Percentiles rank a stretch among this genome's conserved stretches.
Conservation (phyloP, 2,329 filamentous ascomycete species). For the Fusarium albidum region DNA sequence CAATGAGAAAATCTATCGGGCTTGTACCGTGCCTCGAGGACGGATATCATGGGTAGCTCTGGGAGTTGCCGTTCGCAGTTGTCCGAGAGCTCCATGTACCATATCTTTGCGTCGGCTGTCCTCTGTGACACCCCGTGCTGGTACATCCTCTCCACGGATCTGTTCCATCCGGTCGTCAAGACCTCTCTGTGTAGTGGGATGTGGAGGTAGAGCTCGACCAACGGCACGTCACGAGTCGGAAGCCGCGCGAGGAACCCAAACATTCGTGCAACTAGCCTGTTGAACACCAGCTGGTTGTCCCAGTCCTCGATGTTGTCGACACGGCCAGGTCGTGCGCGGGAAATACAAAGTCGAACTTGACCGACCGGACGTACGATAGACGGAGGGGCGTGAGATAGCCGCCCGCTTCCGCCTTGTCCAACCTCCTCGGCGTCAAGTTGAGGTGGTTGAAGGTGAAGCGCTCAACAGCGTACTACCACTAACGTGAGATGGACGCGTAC, state of each 20-base stretch:
- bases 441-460: neutral
- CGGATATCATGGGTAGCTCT: too few relatives aligned
- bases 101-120: too few relatives aligned
- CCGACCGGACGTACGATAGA: conserved; percentile 1
- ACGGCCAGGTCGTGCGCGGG: neutral
- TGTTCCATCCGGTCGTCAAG: too few relatives aligned
- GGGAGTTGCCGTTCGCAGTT: too few relatives aligned
- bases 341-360: neutral
- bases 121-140: too few relatives aligned
- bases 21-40: too few relatives aligned
- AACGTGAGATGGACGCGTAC: neutral
- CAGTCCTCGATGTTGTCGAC: conserved; percentile 1
- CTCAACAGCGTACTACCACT: conserved; percentile 13
- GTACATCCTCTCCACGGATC: too few relatives aligned
- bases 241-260: neutral
- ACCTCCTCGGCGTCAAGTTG: neutral
- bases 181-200: too few relatives aligned
- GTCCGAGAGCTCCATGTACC: too few relatives aligned
- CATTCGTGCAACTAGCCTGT: neutral
- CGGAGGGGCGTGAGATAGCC: neutral
- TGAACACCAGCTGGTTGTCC: neutral
- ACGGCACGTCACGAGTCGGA: neutral
- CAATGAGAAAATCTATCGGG: too few relatives aligned
- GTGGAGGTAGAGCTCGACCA: neutral
- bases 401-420: neutral